These are phyloP conservation scores for Reutealis trisperma DNA, from an alignment of 345 rosid genomes.

Conservation along the genomic window DNA sequence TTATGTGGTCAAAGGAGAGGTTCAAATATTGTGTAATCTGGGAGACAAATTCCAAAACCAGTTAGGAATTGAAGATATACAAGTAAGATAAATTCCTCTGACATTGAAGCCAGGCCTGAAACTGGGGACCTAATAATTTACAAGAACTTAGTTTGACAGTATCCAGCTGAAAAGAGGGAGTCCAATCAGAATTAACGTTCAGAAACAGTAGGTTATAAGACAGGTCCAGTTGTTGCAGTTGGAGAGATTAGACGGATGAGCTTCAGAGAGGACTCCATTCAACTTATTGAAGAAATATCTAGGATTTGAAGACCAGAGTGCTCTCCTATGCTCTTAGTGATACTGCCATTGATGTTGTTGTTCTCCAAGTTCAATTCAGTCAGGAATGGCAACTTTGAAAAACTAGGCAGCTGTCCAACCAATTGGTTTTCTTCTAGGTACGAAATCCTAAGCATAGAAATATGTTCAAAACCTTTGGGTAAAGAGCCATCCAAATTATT, in stretches of 20 bases:
- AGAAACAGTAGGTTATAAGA: neutral
- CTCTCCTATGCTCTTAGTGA: neutral
- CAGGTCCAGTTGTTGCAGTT: neutral
- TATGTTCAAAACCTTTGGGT: neutral
- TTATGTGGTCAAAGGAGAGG: neutral
- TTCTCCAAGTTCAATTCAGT: neutral
- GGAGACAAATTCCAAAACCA: neutral
- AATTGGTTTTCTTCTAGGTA: neutral
- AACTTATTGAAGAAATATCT: neutral
- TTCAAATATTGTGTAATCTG: neutral
- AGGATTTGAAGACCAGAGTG: neutral
- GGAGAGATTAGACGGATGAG: slow-evolving; percentile 4
- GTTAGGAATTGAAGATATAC: neutral
- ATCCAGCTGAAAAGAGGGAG: neutral
- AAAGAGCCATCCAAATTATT: neutral
- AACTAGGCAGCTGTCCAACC: neutral
- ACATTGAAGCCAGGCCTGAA: slow-evolving; percentile 7
- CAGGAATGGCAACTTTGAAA: neutral
- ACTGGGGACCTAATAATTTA: neutral
- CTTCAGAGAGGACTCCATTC: neutral
- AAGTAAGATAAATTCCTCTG: neutral
- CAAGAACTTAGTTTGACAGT: neutral
- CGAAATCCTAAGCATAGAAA: neutral
- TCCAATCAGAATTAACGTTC: neutral
- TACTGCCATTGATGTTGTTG: neutral